Evolutionary conservation across 176 grass and related monocot genomes (phyloP), one percentile per base, ranked within the genome.

Genomic region (Oryza longistaminata): DNA sequence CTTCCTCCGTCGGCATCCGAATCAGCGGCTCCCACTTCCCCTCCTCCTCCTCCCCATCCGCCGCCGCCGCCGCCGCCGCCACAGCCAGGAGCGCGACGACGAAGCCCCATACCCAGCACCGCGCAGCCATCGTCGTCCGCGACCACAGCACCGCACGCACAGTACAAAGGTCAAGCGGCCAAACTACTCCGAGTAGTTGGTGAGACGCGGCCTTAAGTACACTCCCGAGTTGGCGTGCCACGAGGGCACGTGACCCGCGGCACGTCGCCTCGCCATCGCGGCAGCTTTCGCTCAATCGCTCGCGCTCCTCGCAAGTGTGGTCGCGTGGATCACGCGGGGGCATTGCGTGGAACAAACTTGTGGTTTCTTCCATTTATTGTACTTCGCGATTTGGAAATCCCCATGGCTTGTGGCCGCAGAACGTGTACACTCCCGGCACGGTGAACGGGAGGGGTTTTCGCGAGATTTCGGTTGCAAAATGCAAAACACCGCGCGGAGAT

Each of bases 1-100:
- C 52, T 68, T 69, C 78, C 74, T 88, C 89, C 40, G 84, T 84
- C 48, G 92, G 90, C 86, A 95, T 65, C 66, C 88, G 86, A 80
- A 95, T 95, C 80, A 67, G 66, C 74, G 80, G 83, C 66, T 95
- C 93, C 93, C 86, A 90, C n/a, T n/a, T 44, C 22, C 69, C 79
- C 21, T 68, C 53, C 53, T 68, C 53, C 53, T 58, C 70, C 11
- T 60, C 74, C 48, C 64, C 82, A 50, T 66, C 75, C 45, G 45
- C 82, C 72, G 42, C 34, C 31, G 31, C 85, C 15, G 70, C 81
- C 2, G 82, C 75, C 11, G 71, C 77, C 31, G 66, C 73, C 31
- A 45, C 43, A 31, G 75, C 90, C 76, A 88, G 71, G 71, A 92
- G 42, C 79, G 37, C 74, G 66, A 74, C 70, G 60, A 74, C 16